A percentile compares a stretch with the other conserved stretches of the same genome.
Conservation (phyloP, 257 asterid genomes). For the Scutellaria minor region DNA sequence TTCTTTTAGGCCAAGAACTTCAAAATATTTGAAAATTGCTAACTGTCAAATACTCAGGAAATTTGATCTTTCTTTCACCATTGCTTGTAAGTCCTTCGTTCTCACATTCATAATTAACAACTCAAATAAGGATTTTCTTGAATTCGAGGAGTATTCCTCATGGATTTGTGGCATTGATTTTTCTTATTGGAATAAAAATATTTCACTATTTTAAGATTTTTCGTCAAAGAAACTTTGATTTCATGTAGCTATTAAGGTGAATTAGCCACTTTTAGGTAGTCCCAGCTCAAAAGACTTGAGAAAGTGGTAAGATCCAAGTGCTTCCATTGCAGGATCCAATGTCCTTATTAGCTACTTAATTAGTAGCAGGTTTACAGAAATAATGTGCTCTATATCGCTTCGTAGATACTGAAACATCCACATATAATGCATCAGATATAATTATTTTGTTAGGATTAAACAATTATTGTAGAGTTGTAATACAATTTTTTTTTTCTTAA, state of each 20-base stretch:
- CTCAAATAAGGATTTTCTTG: neutral
- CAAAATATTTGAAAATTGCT: slow-evolving; percentile 12
- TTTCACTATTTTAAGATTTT: neutral
- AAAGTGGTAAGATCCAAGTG: neutral
- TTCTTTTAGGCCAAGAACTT: slow-evolving; percentile 17
- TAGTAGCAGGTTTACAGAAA: too few species aligned
- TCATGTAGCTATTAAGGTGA: neutral
- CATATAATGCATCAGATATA: slow-evolving; percentile 9
- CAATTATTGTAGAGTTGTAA: slow-evolving; percentile 26
- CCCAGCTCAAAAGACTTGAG: neutral
- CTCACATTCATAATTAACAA: neutral
- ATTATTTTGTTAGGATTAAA: neutral
- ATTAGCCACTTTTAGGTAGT: slow-evolving; percentile 18
- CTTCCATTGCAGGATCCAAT: too few species aligned
- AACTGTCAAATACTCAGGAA: neutral
- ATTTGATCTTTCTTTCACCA: slow-evolving; percentile 18
- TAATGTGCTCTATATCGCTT: neutral
- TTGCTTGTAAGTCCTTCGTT: slow-evolving; percentile 11
- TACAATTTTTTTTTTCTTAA: neutral
- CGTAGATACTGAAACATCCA: neutral
- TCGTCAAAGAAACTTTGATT: slow-evolving; percentile 6
- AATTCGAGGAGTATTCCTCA: slow-evolving; percentile 9
- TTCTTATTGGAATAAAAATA: neutral
- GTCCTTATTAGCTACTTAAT: too few species aligned
- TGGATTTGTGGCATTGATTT: neutral